These are phyloP conservation scores for Candida chauliodis DNA, from an alignment of 805 yeast species.

Conservation along the genomic window DNA sequence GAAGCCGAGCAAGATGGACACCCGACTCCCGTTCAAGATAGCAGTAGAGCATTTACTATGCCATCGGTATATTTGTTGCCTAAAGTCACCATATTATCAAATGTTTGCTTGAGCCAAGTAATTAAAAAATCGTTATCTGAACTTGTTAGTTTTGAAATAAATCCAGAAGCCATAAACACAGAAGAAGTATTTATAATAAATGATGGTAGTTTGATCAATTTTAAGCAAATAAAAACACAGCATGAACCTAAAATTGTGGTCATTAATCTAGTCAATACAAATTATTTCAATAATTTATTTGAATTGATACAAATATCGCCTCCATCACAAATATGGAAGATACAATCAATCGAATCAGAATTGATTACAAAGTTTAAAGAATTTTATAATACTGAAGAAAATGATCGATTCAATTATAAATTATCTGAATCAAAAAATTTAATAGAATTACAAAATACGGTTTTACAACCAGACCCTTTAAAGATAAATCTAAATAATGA, in stretches of 20 bases:
- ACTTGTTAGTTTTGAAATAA: not conserved
- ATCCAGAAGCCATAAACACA: slow-evolving; percentile 12
- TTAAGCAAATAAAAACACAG: slow-evolving; percentile 19
- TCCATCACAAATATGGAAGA: slow-evolving; percentile 40
- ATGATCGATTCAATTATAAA: slow-evolving; percentile 24
- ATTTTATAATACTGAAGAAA: slow-evolving; percentile 25
- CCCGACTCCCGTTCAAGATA: slow-evolving; percentile 10
- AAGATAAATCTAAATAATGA: slow-evolving; percentile 14
- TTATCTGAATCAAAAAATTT: slow-evolving; percentile 24
- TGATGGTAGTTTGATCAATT: slow-evolving; percentile 32
- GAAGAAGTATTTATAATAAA: slow-evolving; percentile 33
- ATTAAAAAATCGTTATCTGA: not conserved
- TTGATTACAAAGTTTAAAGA: slow-evolving; percentile 21
- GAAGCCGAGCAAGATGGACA: slow-evolving; percentile 12
- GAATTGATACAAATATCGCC: slow-evolving; percentile 29
- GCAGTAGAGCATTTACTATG: slow-evolving; percentile 29
- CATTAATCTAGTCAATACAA: slow-evolving; percentile 36
- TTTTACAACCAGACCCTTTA: slow-evolving; percentile 25
- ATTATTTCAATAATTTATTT: slow-evolving; percentile 37
- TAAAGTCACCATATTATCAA: not conserved
- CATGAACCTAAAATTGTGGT: slow-evolving; percentile 27
- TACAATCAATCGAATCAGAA: slow-evolving; percentile 28
- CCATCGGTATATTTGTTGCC: slow-evolving; percentile 28
- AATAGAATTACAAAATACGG: slow-evolving; percentile 25
- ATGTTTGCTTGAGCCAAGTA: not conserved